Evolutionary conservation across 2,329 filamentous ascomycete species (phyloP).

Genomic region (Ophiostoma ips): DNA sequence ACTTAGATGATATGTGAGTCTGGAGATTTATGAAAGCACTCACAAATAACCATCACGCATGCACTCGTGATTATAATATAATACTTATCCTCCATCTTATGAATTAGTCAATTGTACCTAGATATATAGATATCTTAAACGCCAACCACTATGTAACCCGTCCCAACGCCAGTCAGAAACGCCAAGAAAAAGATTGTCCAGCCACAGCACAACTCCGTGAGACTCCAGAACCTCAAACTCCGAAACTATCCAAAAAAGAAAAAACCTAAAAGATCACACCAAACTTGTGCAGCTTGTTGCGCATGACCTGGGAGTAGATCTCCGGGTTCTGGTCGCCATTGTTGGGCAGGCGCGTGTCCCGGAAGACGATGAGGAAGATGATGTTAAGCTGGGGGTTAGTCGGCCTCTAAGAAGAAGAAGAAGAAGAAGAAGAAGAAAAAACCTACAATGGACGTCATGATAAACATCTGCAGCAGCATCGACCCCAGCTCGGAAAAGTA

Average conservation of each 20-base stretch:
- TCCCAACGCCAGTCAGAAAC: too few relatives aligned
- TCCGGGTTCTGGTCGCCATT: constrained; percentile 8
- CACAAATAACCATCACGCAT: too few relatives aligned
- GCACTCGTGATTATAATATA: too few relatives aligned
- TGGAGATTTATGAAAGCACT: too few relatives aligned
- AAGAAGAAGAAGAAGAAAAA: background rate
- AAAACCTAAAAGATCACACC: constrained; percentile 5
- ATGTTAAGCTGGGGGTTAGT: constrained; percentile 6
- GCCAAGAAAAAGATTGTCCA: too few relatives aligned
- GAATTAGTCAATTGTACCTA: too few relatives aligned
- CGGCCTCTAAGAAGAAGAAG: background rate
- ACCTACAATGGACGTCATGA: constrained; percentile 1
- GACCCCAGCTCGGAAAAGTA: background rate
- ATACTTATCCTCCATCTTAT: too few relatives aligned
- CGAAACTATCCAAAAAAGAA: background rate
- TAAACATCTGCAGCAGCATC: constrained; percentile 1
- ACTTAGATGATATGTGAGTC: too few relatives aligned
- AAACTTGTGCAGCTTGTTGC: constrained; percentile 8
- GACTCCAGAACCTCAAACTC: background rate
- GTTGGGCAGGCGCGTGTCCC: background rate
- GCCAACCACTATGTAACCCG: too few relatives aligned
- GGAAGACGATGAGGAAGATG: constrained; percentile 7
- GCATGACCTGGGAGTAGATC: constrained; percentile 9
- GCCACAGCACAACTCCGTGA: too few relatives aligned
- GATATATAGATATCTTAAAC: too few relatives aligned